A percentile compares a stretch with the other conserved stretches of the same genome.
Evolutionary conservation across 257 asterid species (phyloP).

Genomic region (Solanum sitiens): DNA sequence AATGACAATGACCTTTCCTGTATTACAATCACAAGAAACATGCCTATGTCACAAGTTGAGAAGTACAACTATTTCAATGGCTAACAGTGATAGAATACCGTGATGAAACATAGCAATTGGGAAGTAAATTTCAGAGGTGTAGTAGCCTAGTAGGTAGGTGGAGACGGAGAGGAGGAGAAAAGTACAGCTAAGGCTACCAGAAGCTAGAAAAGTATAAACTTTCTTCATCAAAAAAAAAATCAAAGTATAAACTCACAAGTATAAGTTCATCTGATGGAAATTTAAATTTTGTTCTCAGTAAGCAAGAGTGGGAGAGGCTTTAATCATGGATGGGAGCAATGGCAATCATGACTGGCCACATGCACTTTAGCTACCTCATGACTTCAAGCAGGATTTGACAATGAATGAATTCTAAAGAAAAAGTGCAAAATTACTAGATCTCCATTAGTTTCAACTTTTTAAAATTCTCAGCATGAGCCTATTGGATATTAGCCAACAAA

Average conservation of each 20-base stretch:
- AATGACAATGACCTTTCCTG: conserved; percentile 70
- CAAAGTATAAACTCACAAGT: too few species aligned
- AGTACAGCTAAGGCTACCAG: not conserved
- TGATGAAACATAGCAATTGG: not conserved
- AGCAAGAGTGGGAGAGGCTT: not conserved
- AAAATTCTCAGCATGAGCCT: not conserved
- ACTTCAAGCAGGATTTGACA: not conserved
- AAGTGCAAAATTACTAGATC: not conserved
- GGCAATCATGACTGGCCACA: not conserved
- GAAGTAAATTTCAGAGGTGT: not conserved
- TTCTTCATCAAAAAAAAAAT: too few species aligned
- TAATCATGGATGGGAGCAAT: not conserved
- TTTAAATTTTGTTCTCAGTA: not conserved
- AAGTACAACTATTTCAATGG: not conserved
- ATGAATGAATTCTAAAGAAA: not conserved
- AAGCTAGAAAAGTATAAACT: not conserved
- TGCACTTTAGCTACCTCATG: not conserved
- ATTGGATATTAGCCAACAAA: not conserved
- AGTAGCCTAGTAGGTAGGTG: not conserved
- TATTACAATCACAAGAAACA: not conserved
- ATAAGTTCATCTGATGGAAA: not conserved
- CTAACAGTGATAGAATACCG: not conserved
- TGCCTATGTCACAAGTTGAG: not conserved
- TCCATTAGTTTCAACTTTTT: not conserved
- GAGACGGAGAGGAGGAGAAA: not conserved